Conservation (phyloP, 306 rosid species). For the Canavalia ensiformis region DNA sequence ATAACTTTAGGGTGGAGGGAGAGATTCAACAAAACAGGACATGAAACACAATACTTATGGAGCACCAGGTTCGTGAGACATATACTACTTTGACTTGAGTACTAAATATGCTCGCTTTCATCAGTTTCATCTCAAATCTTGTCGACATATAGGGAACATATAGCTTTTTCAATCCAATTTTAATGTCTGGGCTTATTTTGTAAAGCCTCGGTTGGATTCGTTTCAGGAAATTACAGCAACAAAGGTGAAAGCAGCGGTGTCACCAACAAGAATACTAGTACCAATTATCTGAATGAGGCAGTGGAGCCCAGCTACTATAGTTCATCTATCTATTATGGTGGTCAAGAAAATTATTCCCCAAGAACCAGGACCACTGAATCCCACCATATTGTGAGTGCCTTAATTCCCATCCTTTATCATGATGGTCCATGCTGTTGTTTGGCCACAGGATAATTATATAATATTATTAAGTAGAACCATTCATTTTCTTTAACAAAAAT, state of each 20-base stretch:
- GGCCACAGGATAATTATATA: neutral
- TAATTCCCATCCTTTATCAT: constrained; percentile 53
- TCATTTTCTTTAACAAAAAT: neutral
- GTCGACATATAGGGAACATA: constrained; percentile 47
- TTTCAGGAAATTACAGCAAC: constrained; percentile 50
- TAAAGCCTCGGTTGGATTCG: constrained; percentile 49
- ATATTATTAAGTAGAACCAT: neutral
- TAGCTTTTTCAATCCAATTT: constrained; percentile 32
- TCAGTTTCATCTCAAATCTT: constrained; percentile 38
- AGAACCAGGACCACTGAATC: constrained; percentile 67
- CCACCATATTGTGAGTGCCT: constrained; percentile 63
- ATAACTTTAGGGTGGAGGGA: constrained; percentile 50
- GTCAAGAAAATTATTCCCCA: constrained; percentile 89
- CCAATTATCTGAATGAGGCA: constrained; percentile 63
- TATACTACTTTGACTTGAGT: constrained; percentile 34
- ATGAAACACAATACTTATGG: constrained; percentile 48
- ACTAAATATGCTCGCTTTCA: constrained; percentile 28
- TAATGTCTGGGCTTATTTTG: constrained; percentile 45
- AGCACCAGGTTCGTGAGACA: constrained; percentile 54
- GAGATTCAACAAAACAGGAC: constrained; percentile 51
- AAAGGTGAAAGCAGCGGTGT: constrained; percentile 60
- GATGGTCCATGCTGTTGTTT: constrained; percentile 19
- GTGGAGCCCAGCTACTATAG: constrained; percentile 78
- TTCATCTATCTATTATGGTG: constrained; percentile 93
- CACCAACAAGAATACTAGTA: constrained; percentile 51